Evolutionary conservation across 2,329 filamentous ascomycete genomes (phyloP).

Genomic region (Diaporthe nobilis): DNA sequence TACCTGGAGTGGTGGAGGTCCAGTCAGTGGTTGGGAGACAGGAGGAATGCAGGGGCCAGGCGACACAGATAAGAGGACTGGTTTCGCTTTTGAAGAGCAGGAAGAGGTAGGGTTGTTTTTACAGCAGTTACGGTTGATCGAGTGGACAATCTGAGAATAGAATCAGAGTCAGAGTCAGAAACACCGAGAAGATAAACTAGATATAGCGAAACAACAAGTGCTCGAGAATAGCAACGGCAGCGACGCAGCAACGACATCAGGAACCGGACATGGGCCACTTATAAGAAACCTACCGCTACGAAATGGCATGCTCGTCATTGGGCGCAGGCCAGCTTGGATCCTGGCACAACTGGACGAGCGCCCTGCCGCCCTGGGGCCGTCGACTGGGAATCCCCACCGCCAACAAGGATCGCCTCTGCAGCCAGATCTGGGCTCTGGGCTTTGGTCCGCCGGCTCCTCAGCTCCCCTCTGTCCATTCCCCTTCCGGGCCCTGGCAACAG

Average conservation of each 20-base stretch:
- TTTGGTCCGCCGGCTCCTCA: slow-evolving; percentile 1
- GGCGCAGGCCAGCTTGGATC: slow-evolving; percentile 29
- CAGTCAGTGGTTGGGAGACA: background rate
- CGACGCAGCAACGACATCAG: slow-evolving; percentile 17
- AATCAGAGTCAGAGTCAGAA: background rate
- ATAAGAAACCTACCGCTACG: slow-evolving; percentile 22
- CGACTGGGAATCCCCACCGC: slow-evolving; percentile 27
- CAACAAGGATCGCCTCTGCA: slow-evolving; percentile 37
- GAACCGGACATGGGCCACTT: slow-evolving; percentile 29
- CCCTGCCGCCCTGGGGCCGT: slow-evolving; percentile 22
- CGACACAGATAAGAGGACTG: slow-evolving; percentile 10
- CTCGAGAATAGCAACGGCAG: slow-evolving; percentile 20
- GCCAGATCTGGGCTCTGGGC: slow-evolving; percentile 15
- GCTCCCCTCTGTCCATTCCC: background rate
- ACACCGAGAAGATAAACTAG: background rate
- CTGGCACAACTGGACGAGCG: slow-evolving; percentile 15
- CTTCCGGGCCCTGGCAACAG: slow-evolving; percentile 25
- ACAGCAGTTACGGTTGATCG: background rate
- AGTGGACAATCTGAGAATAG: background rate
- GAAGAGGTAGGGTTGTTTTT: background rate
- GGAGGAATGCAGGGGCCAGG: background rate
- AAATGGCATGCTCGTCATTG: slow-evolving; percentile 41
- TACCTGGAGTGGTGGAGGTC: slow-evolving; percentile 13
- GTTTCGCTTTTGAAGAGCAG: background rate
- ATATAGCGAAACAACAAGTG: slow-evolving; percentile 25